Evolutionary conservation across 345 rosid species (phyloP), one percentile per base, ranked within the genome.

Genomic region (Bruguiera parviflora): DNA sequence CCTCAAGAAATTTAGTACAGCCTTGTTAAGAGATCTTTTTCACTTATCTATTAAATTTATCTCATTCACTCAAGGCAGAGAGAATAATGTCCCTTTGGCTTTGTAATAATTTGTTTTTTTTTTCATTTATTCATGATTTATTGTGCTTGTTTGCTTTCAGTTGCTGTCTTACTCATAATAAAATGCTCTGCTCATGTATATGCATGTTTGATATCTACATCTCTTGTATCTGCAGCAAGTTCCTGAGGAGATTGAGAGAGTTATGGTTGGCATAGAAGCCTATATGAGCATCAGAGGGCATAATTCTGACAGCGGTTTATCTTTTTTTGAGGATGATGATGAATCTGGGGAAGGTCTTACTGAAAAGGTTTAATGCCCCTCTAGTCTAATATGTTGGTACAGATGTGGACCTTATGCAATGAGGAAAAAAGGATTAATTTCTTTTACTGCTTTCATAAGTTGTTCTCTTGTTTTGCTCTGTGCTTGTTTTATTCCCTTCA

Each of bases 161-260:
- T 43, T 43, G 5, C 49, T 43, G 5, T 11, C 19, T 43, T 19
- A 43, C 19, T 0, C 0, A 43, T 13, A 43, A 43, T 43, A 43
- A 11, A 43, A 13, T 43, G 49, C 37, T 43, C 19, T 13, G 49
- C 37, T 60, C 25, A 18, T 35, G 0, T 33, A 51, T 58, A 9
- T 69, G 33, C 21, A 28, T 0, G 39, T 69, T 24, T 51, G 49
- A 6, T 58, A 15, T 52, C 53, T n/a, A n/a, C 16, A 20, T 53
- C 24, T 15, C 47, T 69, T 79, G 64, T 68, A 22, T 25, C 2
- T 72, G 65, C 91, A 96, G 98, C 99, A 96, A 96, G 94, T 85
- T 67, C 97, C 98, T 3, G 98, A 96, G 67, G 99, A 92, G 82
- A 85, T 92, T 76, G 99, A 92, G 69, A 86, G 98, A 63, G 90